phyloP scores from a whole-genome alignment of 2,329 filamentous ascomycete species.

The Alternaria angustiovoidea region DNA sequence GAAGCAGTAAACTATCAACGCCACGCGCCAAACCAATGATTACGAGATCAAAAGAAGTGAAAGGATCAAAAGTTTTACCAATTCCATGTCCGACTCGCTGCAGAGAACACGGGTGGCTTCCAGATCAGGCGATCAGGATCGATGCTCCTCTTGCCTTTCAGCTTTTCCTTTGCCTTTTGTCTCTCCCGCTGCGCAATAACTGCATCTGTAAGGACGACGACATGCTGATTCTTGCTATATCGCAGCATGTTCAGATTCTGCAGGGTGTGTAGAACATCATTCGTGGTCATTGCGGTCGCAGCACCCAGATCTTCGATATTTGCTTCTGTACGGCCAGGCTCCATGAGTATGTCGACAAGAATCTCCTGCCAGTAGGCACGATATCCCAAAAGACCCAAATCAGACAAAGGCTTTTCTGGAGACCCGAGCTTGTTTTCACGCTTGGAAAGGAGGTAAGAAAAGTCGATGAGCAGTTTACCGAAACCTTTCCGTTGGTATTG shows the following conservation, averaged over 20 bases:
- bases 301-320: slow-evolving; percentile 87
- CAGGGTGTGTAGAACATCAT: slow-evolving; percentile 93
- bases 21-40: background rate
- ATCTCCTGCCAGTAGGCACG: slow-evolving; percentile 98
- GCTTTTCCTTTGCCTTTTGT: slow-evolving; percentile 79
- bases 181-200: slow-evolving; percentile 74
- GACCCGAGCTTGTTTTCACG: slow-evolving; percentile 95
- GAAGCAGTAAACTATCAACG: background rate
- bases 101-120: slow-evolving; percentile 96
- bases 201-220: slow-evolving; percentile 89
- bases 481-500: slow-evolving; percentile 97
- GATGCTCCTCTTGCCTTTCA: slow-evolving; percentile 79
- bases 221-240: slow-evolving; percentile 95
- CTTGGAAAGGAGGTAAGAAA: slow-evolving; percentile 95
- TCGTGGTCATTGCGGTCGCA: slow-evolving; percentile 91
- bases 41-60: background rate
- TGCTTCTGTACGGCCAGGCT: slow-evolving; percentile 67
- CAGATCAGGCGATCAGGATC: slow-evolving; percentile 83
- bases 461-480: slow-evolving; percentile 91
- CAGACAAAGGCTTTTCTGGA: slow-evolving; percentile 94
- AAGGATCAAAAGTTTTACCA: slow-evolving; percentile 65
- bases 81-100: slow-evolving; percentile 90
- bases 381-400: slow-evolving; percentile 91
- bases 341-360: slow-evolving; percentile 85
- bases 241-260: slow-evolving; percentile 94